Percentiles rank a stretch among this genome's conserved stretches.
These are phyloP conservation scores for Paxillus ammoniavirescens DNA, from an alignment of 768 basidiomycete species.

Conservation along the genomic window DNA sequence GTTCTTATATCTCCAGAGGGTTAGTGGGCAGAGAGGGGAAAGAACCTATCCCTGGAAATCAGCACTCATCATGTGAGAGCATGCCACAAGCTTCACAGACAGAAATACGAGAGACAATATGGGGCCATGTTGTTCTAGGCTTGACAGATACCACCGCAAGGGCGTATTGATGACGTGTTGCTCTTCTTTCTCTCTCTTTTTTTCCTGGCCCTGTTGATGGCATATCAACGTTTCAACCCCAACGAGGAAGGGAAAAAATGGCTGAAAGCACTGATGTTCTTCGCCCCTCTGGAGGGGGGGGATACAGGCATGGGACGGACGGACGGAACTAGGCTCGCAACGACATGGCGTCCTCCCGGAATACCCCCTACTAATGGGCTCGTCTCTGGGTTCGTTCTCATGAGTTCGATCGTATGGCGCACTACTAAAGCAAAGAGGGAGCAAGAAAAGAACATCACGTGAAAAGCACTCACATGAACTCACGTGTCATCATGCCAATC, in stretches of 20 bases:
- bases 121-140: too few species aligned
- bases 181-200: not conserved
- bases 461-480: not conserved
- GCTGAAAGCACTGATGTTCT: not conserved
- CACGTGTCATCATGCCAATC: not conserved
- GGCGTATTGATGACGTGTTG: too few species aligned
- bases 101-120: not conserved
- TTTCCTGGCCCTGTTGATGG: conserved; percentile 10
- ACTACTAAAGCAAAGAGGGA: conserved; percentile 5
- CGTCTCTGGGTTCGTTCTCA: conserved; percentile 7
- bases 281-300: not conserved
- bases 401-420: conserved; percentile 5
- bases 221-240: conserved; percentile 4
- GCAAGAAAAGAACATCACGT: conserved; percentile 14
- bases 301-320: not conserved
- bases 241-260: not conserved
- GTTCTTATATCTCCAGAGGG: conserved; percentile 18
- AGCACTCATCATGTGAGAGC: conserved; percentile 10
- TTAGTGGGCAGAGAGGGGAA: not conserved
- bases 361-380: not conserved
- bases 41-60: not conserved
- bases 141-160: too few species aligned
- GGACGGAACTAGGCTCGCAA: conserved; percentile 1
- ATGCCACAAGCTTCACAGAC: not conserved
- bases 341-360: conserved; percentile 17